Base-by-base conservation (phyloP, 163 green algal species). In the Chlorella variabilis region DNA sequence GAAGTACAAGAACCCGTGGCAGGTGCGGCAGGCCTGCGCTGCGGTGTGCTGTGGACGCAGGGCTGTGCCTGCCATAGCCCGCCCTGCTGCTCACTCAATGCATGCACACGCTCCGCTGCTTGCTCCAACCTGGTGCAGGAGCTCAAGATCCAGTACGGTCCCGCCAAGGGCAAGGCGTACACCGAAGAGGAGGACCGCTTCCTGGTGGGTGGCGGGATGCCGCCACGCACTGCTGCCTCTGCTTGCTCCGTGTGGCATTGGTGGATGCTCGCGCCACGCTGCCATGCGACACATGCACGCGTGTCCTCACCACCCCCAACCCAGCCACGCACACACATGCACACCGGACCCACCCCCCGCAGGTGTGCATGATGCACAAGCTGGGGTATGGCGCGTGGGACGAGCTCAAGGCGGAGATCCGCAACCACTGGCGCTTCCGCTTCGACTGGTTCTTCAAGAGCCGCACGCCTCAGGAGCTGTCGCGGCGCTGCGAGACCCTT, bases 401-500 rank as follows among this genome's bases (percentile, higher is more conserved):
- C 71, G 96, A 99, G 85, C 91, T 99, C 58, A 99, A 99, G 91
- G 91, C 93, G 36, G 95, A 96, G 78, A 95, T 99, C 75, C 91
- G 96, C 48, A 92, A 93, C 71, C 91, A 87, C 81, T 98, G 94
- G 94, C 86, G 96, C 54, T 99, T 99, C 92, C 90, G 97, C 49
- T 99, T 99, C 83, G 97, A 99, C 91, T 99, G 97, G 97, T 99
- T 98, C 89, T 95, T 99, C 88, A 99, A 99, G 92, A 96, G 88
- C 66, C 91, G 97, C 78, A 98, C 92, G 18, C 94, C 96, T 11
- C 92, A 90, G 87, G 90, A 94, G 84, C 87, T 94, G 83, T 67
- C 74, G 3, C 85, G 92, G 66, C 91, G 96, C 36, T 96, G 91
- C 77, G 97, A 99, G 69, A 98, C 95, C 25, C 93, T 99, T 18